These are phyloP conservation scores for Calonectria henricotiae DNA, from an alignment of 2,329 filamentous ascomycete species.

Conservation along the genomic window DNA sequence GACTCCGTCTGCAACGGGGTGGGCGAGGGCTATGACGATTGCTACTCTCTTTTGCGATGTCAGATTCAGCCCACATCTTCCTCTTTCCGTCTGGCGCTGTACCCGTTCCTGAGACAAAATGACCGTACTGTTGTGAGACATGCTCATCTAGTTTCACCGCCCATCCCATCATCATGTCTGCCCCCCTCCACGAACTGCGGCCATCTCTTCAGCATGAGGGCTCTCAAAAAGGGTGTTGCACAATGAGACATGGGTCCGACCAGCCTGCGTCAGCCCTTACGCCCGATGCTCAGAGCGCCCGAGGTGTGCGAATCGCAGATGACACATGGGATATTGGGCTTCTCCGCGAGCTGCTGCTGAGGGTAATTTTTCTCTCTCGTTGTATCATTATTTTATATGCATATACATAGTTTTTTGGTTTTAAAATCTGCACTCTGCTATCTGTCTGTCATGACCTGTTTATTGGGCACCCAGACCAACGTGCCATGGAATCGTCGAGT, in stretches of 20 bases:
- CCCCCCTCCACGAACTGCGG: slow-evolving; percentile 1
- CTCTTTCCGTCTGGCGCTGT: slow-evolving; percentile 21
- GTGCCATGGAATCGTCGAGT: neutral
- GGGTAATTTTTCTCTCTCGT: too few relatives aligned
- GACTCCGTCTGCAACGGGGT: slow-evolving; percentile 37
- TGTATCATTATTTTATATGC: neutral
- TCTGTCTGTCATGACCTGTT: neutral
- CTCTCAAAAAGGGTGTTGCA: slow-evolving; percentile 4
- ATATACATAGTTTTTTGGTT: too few relatives aligned
- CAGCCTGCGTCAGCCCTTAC: slow-evolving; percentile 27
- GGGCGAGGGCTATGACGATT: slow-evolving; percentile 25
- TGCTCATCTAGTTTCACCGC: slow-evolving; percentile 13
- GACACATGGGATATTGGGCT: slow-evolving; percentile 32
- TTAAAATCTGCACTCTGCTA: neutral
- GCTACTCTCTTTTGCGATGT: slow-evolving; percentile 10
- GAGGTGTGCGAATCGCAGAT: slow-evolving; percentile 22
- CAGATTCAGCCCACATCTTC: slow-evolving; percentile 1
- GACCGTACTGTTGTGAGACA: slow-evolving; percentile 33
- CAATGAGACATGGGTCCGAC: slow-evolving; percentile 30
- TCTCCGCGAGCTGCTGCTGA: neutral
- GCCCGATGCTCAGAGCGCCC: slow-evolving; percentile 22
- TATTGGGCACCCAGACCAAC: neutral
- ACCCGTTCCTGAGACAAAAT: slow-evolving; percentile 38
- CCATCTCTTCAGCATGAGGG: slow-evolving; percentile 14
- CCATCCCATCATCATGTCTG: slow-evolving; percentile 16